Evolutionary conservation across 2,329 filamentous ascomycete species (phyloP), one percentile per base, ranked within the genome.

Genomic region (Cryoendolithus antarcticus): DNA sequence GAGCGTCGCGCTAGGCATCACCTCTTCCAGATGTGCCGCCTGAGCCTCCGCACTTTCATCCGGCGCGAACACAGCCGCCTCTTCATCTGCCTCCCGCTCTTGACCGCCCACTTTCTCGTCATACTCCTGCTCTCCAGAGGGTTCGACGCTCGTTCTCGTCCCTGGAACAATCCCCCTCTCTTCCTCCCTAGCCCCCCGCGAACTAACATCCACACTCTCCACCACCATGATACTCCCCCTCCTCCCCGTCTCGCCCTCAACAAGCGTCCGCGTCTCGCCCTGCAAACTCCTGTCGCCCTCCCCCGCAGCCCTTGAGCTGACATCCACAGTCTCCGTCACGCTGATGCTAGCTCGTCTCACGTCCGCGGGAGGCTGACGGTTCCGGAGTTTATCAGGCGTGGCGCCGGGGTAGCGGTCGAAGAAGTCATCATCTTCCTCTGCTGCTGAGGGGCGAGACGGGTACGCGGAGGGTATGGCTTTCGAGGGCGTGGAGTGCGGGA

Each of bases 341-440:
- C 21, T 9, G 34, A 21, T 13, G 34, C 24, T 28, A 27, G 12
- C 9, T 35, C 34, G 34, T 35, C 34, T 27, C 7, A 11, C 15
- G 15, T n/a, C 37, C 28, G 6, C 11, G 4, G 13, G 9, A n/a
- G 31, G 29, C 13, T 9, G n/a, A 9, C 27, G 32, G 12, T 24
- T 24, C 24, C 30, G 29, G 15, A 39, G 27, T 31, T 49, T 50
- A 38, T 53, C 48, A 6, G 49, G 47, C 7, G 50, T 50, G 9
- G 51, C 41, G 13, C 44, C 48, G 4, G 53, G 48, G 29, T 58
- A 58, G 32, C 58, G 52, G 35, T 60, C 53, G 50, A 59, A 56
- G 52, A 60, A 57, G 40, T 62, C 58, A 39, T 58, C 58, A 32
- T 48, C 37, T 50, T 50, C 34, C 43, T 45, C 13, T 34, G 40